A percentile compares a stretch with the other conserved stretches of the same genome.
Evolutionary conservation across 2,329 filamentous ascomycete species (phyloP).

Genomic region (Gnomoniopsis smithogilvyi): DNA sequence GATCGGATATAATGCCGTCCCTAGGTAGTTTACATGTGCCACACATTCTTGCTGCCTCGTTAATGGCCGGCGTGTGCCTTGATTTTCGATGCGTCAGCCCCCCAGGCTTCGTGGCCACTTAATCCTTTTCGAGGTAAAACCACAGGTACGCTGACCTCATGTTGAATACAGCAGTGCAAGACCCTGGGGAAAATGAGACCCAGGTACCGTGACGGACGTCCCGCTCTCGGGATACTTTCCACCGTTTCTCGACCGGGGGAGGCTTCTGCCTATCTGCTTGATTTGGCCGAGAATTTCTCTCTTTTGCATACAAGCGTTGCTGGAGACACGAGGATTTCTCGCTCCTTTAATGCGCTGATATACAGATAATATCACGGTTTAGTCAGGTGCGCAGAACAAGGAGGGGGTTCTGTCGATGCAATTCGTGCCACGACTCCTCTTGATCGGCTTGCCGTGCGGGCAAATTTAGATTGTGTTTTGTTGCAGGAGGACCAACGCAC

Average conservation of each 20-base stretch:
- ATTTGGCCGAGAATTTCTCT: not conserved
- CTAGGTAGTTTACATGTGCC: too few relatives aligned
- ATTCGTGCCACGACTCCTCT: not conserved
- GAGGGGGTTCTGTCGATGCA: not conserved
- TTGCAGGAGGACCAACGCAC: not conserved
- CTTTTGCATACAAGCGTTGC: not conserved
- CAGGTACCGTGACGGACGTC: not conserved
- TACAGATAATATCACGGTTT: not conserved
- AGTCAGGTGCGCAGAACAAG: not conserved
- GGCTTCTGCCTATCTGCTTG: not conserved
- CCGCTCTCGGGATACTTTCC: not conserved
- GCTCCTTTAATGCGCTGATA: not conserved
- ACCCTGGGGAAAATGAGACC: not conserved
- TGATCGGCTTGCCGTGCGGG: conserved; percentile 1
- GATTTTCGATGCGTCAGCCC: too few relatives aligned
- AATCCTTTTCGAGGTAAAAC: conserved; percentile 5
- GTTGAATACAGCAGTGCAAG: not conserved
- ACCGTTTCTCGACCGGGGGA: not conserved
- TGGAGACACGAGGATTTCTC: not conserved
- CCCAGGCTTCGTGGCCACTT: not conserved
- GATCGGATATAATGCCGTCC: too few relatives aligned
- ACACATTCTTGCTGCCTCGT: too few relatives aligned
- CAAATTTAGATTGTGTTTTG: not conserved
- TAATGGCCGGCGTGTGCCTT: too few relatives aligned
- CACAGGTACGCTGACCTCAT: conserved; percentile 10